Evolutionary conservation across 2,329 filamentous ascomycete genomes (phyloP).

Genomic region (Phoma sp.): DNA sequence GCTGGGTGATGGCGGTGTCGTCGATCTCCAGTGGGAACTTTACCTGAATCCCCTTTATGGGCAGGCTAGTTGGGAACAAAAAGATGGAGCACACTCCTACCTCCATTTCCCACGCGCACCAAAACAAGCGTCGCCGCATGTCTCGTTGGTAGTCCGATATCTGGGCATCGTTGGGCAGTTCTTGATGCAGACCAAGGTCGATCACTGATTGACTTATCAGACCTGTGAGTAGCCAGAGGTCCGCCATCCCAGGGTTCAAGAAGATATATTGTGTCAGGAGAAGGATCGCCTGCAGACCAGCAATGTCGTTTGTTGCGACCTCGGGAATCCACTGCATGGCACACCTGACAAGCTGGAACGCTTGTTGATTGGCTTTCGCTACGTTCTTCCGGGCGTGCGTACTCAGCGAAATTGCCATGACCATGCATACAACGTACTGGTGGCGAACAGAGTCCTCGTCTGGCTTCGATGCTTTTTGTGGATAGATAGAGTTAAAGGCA

Average conservation of each 20-base stretch:
- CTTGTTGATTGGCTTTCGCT: slow-evolving; percentile 40
- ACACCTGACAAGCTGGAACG: slow-evolving; percentile 42
- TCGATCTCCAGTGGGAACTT: slow-evolving; percentile 44
- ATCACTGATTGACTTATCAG: slow-evolving; percentile 47
- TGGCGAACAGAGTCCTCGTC: slow-evolving; percentile 38
- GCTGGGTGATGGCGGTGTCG: slow-evolving; percentile 41
- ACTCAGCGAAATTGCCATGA: slow-evolving; percentile 47
- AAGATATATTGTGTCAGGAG: slow-evolving; percentile 47
- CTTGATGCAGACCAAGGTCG: slow-evolving; percentile 46
- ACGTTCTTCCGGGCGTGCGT: slow-evolving; percentile 45
- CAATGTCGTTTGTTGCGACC: slow-evolving; percentile 46
- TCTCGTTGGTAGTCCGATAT: slow-evolving; percentile 43
- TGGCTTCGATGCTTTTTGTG: slow-evolving; percentile 30
- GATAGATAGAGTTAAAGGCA: slow-evolving; percentile 44
- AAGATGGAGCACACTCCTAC: slow-evolving; percentile 46
- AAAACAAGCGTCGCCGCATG: slow-evolving; percentile 47
- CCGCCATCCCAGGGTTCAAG: slow-evolving; percentile 45
- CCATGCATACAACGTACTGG: slow-evolving; percentile 46
- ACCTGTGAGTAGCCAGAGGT: slow-evolving; percentile 47
- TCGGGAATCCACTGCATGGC: slow-evolving; percentile 47
- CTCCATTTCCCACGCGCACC: slow-evolving; percentile 49
- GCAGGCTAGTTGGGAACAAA: slow-evolving; percentile 39
- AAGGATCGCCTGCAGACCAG: slow-evolving; percentile 44
- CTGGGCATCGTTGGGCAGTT: slow-evolving; percentile 37
- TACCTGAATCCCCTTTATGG: slow-evolving; percentile 39